Base-by-base conservation (phyloP, 371 early-diverging fungal genomes). In the Choanephora cucurbitarum region DNA sequence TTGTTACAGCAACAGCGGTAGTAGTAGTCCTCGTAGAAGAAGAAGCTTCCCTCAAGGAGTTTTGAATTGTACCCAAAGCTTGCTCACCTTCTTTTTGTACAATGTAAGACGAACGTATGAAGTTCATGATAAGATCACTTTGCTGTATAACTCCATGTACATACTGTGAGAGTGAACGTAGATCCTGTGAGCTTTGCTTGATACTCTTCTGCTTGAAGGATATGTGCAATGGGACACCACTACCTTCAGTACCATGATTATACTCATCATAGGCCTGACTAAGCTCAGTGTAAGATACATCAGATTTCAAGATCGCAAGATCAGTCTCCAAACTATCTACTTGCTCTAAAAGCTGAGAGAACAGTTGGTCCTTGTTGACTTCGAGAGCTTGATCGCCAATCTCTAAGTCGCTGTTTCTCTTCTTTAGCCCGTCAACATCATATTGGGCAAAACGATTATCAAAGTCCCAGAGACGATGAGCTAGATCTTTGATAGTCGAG, bases 401-500 rank as follows among this genome's bases (percentile, higher is more conserved):
- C 14, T 47, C 37, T 11, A 45, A 17, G n/a, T 41, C 47, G 13
- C 58, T 40, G 19, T 43, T 45, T 22, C 51, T 45, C 33, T 64
- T 55, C 14, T 59, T 58, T 9, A 64, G 21, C 4, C 47, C 64
- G 17, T 60, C 60, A 0, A 67, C 54, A 45, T 67, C 66, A 34
- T 62, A 77, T 42, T 67, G 72, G 8, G 68, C 76, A 34, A 67
- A 66, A 14, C 64, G 57, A 22, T 52, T 58, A 32, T 64, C 52
- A 59, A 75, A 75, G 24, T 67, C 62, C 73, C 75, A 79, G 0
- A 73, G n/a, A n/a, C 58, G 57, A 10, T 63, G 57, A 1, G 73
- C 69, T 9, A 66, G 37, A 1, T 53, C 51, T 2, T 31, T 14
- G 10, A 70, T 48, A 7, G 44, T 40, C 9, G 52, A 47, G 9